Evolutionary conservation across 1,139 yeast genomes (phyloP).

Genomic region (Blastobotrys aristatus): DNA sequence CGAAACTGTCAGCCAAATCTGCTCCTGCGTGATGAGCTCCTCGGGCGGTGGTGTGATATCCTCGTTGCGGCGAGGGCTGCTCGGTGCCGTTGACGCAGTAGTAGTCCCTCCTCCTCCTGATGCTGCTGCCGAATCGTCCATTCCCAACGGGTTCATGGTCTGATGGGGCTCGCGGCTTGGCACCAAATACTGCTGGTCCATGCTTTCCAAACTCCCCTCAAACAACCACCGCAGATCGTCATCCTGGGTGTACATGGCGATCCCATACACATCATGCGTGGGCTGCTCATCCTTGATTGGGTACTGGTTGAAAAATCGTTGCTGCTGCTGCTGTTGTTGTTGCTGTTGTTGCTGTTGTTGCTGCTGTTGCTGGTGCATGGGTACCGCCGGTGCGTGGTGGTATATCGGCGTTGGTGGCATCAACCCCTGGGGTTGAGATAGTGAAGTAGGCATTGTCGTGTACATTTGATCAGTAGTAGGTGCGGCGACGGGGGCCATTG

Average conservation of each 20-base stretch:
- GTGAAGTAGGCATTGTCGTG: background rate
- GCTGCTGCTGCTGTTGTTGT: slow-evolving; percentile 2
- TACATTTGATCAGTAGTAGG: background rate
- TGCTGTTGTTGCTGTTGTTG: slow-evolving; percentile 5
- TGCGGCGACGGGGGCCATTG: background rate
- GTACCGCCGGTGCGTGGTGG: slow-evolving; percentile 1
- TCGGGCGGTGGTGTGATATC: slow-evolving; percentile 15
- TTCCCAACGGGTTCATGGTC: background rate
- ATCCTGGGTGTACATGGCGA: slow-evolving; percentile 16
- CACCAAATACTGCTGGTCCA: slow-evolving; percentile 4
- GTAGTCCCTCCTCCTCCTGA: background rate
- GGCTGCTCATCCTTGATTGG: background rate
- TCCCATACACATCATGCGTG: slow-evolving; percentile 9
- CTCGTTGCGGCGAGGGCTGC: background rate
- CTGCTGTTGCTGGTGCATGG: background rate
- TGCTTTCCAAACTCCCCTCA: slow-evolving; percentile 10
- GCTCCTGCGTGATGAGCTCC: slow-evolving; percentile 12
- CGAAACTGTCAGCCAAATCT: slow-evolving; percentile 17
- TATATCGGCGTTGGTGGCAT: slow-evolving; percentile 1
- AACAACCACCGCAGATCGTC: slow-evolving; percentile 27
- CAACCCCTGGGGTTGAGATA: background rate
- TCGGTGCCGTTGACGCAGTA: background rate
- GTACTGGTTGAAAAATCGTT: background rate
- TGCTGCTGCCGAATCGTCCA: background rate
- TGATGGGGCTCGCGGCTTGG: slow-evolving; percentile 1